These are phyloP conservation scores for Cylindrotheca closterium DNA, from an alignment of 108 stramenopile genomes.

Conservation along the genomic window DNA sequence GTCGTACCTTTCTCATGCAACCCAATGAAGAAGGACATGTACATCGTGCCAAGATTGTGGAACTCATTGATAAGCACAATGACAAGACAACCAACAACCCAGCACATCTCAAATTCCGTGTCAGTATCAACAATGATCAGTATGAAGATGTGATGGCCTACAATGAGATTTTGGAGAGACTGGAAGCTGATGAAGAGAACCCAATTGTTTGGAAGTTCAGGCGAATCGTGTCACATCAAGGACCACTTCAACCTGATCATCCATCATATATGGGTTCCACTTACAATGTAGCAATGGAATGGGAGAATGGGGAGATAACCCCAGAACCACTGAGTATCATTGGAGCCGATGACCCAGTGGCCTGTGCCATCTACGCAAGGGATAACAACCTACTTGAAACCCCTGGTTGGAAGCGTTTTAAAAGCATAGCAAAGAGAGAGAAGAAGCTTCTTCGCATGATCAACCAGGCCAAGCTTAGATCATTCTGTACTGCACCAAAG, in stretches of 20 bases:
- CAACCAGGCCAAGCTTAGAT: conserved; percentile 11
- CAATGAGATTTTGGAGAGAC: not conserved
- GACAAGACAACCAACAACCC: not conserved
- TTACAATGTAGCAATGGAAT: conserved; percentile 36
- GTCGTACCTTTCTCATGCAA: conserved; percentile 7
- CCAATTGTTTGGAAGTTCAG: not conserved
- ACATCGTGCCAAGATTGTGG: not conserved
- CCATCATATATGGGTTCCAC: conserved; percentile 20
- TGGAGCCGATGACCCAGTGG: conserved; percentile 40
- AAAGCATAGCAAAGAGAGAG: conserved; percentile 9
- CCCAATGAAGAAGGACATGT: not conserved
- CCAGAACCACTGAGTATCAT: conserved; percentile 23
- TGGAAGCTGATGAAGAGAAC: conserved; percentile 1
- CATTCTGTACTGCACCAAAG: conserved; percentile 4
- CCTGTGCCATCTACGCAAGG: conserved; percentile 33
- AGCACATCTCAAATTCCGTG: not conserved
- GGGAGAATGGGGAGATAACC: conserved; percentile 30
- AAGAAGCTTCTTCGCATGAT: conserved; percentile 12
- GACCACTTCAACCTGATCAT: conserved; percentile 13
- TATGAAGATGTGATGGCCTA: conserved; percentile 7
- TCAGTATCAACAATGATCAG: not conserved
- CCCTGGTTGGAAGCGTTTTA: conserved; percentile 45
- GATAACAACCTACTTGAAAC: conserved; percentile 30
- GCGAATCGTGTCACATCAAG: conserved; percentile 15
- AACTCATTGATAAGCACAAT: not conserved